Evolutionary conservation across 2,329 filamentous ascomycete genomes (phyloP).

Genomic region (Alternaria sp.): DNA sequence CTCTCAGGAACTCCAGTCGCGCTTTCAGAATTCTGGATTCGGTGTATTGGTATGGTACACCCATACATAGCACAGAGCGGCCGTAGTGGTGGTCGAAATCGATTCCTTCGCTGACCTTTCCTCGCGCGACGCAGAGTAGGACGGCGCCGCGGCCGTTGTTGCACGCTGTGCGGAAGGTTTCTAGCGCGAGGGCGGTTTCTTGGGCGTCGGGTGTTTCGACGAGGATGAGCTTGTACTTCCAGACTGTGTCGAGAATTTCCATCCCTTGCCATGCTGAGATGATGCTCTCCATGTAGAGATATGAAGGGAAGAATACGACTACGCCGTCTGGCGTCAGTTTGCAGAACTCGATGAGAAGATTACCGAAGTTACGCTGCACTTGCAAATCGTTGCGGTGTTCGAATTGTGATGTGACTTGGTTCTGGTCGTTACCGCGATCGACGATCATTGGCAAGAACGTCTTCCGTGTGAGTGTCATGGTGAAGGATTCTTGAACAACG

Average conservation of each 20-base stretch:
- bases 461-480: slow-evolving; percentile 89
- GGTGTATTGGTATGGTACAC: slow-evolving; percentile 98
- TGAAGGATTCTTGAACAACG: slow-evolving; percentile 95
- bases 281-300: slow-evolving; percentile 98
- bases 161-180: slow-evolving; percentile 96
- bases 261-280: slow-evolving; percentile 99
- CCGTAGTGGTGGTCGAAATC: slow-evolving; percentile 99
- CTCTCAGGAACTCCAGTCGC: slow-evolving; percentile 90
- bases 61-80: slow-evolving; percentile 92
- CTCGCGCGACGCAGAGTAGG: slow-evolving; percentile 90
- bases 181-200: slow-evolving; percentile 91
- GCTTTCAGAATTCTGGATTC: slow-evolving; percentile 97
- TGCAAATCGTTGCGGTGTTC: slow-evolving; percentile 94
- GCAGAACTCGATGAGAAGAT: slow-evolving; percentile 89
- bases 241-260: slow-evolving; percentile 95
- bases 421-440: slow-evolving; percentile 92
- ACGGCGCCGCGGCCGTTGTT: slow-evolving; percentile 96
- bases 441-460: slow-evolving; percentile 99
- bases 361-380: slow-evolving; percentile 97
- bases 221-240: slow-evolving; percentile 98
- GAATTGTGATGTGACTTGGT: slow-evolving; percentile 90
- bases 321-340: slow-evolving; percentile 96
- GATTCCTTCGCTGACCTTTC: slow-evolving; percentile 97
- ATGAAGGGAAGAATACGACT: slow-evolving; percentile 99
- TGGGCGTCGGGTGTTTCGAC: slow-evolving; percentile 98